A percentile compares a stretch with the other conserved stretches of the same genome.
Evolutionary conservation across 306 rosid genomes (phyloP).

Genomic region (Cicer judaicum): DNA sequence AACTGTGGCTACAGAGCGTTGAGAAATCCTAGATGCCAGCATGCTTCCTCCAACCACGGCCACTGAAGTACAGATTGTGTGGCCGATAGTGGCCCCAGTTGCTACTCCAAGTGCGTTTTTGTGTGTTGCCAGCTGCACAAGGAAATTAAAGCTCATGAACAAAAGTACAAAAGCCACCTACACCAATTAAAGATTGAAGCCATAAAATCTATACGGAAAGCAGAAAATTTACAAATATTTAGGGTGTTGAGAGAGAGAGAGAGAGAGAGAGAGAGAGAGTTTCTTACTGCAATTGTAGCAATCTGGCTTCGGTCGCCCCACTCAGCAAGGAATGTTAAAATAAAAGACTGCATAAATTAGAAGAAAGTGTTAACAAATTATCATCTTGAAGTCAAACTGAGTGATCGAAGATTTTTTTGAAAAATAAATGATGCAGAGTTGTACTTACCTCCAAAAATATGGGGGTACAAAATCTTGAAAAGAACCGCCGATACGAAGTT

Average conservation of each 20-base stretch:
- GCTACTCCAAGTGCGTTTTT: constrained; percentile 97
- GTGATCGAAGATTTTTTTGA: too few species aligned
- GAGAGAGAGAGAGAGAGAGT: not conserved
- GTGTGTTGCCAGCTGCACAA: constrained; percentile 92
- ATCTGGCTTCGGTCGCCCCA: constrained; percentile 99
- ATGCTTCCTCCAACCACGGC: constrained; percentile 98
- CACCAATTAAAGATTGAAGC: constrained; percentile 24
- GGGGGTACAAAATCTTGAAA: constrained; percentile 94
- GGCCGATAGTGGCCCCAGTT: constrained; percentile 89
- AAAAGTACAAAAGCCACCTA: constrained; percentile 20
- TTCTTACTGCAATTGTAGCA: constrained; percentile 97
- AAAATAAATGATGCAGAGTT: constrained; percentile 9
- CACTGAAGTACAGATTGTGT: constrained; percentile 91
- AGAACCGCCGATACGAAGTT: constrained; percentile 75
- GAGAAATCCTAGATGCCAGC: constrained; percentile 96
- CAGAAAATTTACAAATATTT: constrained; percentile 8
- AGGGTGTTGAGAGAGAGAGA: not conserved
- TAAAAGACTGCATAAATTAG: constrained; percentile 72
- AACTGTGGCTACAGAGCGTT: constrained; percentile 90
- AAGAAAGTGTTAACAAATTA: constrained; percentile 26
- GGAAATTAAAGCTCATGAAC: constrained; percentile 8
- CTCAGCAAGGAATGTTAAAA: constrained; percentile 95
- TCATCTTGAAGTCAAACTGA: not conserved
- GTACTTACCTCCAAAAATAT: constrained; percentile 89
- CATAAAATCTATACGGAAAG: constrained; percentile 19